Evolutionary conservation across 192 early-diverging fungal genomes (phyloP), one percentile per base, ranked within the genome.

Genomic region (Spinellus fusiger): DNA sequence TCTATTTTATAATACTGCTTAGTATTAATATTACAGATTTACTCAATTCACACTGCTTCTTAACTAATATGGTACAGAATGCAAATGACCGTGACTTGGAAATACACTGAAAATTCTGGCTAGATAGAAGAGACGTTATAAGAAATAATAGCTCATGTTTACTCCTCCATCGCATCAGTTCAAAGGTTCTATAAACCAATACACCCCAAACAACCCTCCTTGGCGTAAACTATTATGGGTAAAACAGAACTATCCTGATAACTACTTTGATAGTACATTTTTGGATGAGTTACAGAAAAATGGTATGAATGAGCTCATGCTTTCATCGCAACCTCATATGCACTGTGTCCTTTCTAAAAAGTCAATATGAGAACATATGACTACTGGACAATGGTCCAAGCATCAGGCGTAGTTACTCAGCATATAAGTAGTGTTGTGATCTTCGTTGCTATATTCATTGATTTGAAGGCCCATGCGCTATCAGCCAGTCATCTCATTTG

Each of bases 221-320:
- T 96, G 92, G 93, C 75, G 84, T 31, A 93, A 89, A 71, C 61
- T 93, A 1, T 68, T 96, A 56, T 96, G 92, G 70, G 85, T 93
- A 40, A 85, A 87, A 56, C 94, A 96, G 68, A 84, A 86, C 35
- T 95, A 87, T 56, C 87, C 92, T 5, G 95, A 98, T 69, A 91
- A 95, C 70, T 90, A 95, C 71, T 92, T 95, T 1, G 93, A 95
- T 63, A 77, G 79, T 31, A 86, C 90, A 2, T 98, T 98, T 65
- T 64, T 98, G 47, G 85, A 88, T 66, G 82, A 89, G 62, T 75
- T 98, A 60, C 88, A 92, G 64, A 90, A 90, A 73, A 98, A 96
- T 73, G 90, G 85, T 86, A 79, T 54, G 48, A 31, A 26, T 8
- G 4, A n/a, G n/a, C 5, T 1, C 15, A 18, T 35, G 20, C 26